These are phyloP conservation scores for Allantophomopsis cytisporea DNA, from an alignment of 2,329 filamentous ascomycete species.

Conservation along the genomic window DNA sequence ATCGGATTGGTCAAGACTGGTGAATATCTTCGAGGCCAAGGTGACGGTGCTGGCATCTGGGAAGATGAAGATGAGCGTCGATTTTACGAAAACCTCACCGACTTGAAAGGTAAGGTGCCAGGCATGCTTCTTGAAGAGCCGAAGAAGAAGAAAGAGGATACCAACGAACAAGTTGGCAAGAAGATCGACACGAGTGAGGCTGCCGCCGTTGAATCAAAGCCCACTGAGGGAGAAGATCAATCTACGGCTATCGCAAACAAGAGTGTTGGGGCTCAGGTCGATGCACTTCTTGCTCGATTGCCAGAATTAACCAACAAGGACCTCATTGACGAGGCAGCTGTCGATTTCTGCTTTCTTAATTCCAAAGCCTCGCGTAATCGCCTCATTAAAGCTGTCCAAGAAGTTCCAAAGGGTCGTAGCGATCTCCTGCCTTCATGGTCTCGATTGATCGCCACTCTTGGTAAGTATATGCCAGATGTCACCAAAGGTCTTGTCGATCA, in stretches of 20 bases:
- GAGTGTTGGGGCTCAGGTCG: slow-evolving; percentile 92
- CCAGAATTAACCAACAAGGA: slow-evolving; percentile 89
- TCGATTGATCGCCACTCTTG: slow-evolving; percentile 84
- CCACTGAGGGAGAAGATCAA: slow-evolving; percentile 55
- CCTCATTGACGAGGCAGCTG: slow-evolving; percentile 76
- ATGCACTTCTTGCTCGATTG: slow-evolving; percentile 75
- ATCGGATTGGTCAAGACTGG: slow-evolving; percentile 91
- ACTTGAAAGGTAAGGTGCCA: slow-evolving; percentile 90
- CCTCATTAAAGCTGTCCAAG: slow-evolving; percentile 82
- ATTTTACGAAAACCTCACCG: slow-evolving; percentile 94
- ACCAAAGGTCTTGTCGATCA: slow-evolving; percentile 83
- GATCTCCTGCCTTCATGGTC: slow-evolving; percentile 86
- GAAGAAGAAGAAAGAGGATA: slow-evolving; percentile 83
- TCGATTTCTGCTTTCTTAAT: slow-evolving; percentile 97
- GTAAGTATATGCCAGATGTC: slow-evolving; percentile 90
- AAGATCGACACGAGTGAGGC: slow-evolving; percentile 44
- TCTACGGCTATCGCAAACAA: slow-evolving; percentile 96
- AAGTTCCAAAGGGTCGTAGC: slow-evolving; percentile 85
- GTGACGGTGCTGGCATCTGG: slow-evolving; percentile 91
- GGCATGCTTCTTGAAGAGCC: slow-evolving; percentile 84
- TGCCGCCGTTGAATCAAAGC: slow-evolving; percentile 30
- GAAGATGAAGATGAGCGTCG: slow-evolving; percentile 95
- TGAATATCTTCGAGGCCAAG: slow-evolving; percentile 82
- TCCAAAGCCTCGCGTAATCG: slow-evolving; percentile 96
- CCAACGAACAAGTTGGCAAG: slow-evolving; percentile 72